A percentile compares a stretch with the other conserved stretches of the same genome.
Evolutionary conservation across 2,329 filamentous ascomycete genomes (phyloP).

Genomic region (Fusarium guadeloupense): DNA sequence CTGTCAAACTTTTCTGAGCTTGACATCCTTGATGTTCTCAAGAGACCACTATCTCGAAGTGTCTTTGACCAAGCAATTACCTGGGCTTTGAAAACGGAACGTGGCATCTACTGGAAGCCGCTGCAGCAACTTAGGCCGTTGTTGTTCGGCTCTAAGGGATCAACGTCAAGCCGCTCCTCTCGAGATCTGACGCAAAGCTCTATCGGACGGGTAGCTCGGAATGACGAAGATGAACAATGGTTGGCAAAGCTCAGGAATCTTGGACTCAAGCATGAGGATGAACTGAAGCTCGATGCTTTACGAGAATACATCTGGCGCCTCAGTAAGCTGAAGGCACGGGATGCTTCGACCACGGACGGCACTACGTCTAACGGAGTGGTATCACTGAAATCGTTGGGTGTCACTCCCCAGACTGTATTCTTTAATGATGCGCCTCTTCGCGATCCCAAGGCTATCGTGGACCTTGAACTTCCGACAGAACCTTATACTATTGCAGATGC

Average conservation of each 20-base stretch:
- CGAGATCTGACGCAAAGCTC: conserved; percentile 65
- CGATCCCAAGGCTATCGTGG: conserved; percentile 47
- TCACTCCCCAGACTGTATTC: conserved; percentile 88
- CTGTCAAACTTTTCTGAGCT: conserved; percentile 74
- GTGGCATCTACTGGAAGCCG: conserved; percentile 87
- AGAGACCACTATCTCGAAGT: conserved; percentile 79
- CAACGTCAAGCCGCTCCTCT: conserved; percentile 63
- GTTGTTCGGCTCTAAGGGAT: conserved; percentile 69
- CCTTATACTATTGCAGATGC: conserved; percentile 90
- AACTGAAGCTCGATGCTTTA: conserved; percentile 86
- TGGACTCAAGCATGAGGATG: conserved; percentile 83
- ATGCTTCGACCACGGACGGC: conserved; percentile 50
- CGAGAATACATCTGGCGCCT: conserved; percentile 92
- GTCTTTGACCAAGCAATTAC: conserved; percentile 86
- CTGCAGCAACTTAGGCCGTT: conserved; percentile 71
- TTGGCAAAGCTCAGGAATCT: conserved; percentile 84
- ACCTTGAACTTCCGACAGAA: conserved; percentile 48
- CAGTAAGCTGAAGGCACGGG: conserved; percentile 73
- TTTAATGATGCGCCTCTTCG: conserved; percentile 80
- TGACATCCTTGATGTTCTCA: conserved; percentile 80
- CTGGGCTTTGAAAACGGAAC: conserved; percentile 86
- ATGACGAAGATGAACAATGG: conserved; percentile 95
- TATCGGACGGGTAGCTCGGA: conserved; percentile 73
- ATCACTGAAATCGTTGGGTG: conserved; percentile 75
- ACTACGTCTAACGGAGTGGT: conserved; percentile 61